phyloP scores from a whole-genome alignment of 805 yeast genomes.

The Lipomyces lipofer region DNA sequence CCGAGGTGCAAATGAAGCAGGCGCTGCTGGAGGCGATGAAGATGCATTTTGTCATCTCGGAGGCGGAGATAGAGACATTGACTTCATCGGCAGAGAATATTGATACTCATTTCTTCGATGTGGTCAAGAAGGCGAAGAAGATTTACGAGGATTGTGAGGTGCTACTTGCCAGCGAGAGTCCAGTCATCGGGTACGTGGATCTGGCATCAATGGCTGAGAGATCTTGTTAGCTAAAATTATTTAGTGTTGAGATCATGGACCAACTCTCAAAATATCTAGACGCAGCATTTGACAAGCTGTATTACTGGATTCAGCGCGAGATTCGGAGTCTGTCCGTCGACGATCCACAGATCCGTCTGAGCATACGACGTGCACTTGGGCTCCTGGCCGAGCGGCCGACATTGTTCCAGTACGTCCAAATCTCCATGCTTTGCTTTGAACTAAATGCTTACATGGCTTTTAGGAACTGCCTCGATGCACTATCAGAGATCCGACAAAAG shows the following conservation, averaged over 20 bases:
- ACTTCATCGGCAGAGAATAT: constrained; percentile 38
- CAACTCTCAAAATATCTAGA: constrained; percentile 56
- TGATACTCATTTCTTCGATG: constrained; percentile 57
- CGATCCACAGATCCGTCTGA: constrained; percentile 29
- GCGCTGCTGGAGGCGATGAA: constrained; percentile 43
- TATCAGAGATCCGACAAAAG: constrained; percentile 71
- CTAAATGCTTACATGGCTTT: too few relatives aligned
- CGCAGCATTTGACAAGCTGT: constrained; percentile 56
- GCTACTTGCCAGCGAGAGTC: constrained; percentile 65
- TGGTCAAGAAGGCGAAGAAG: constrained; percentile 59
- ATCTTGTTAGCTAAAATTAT: neutral
- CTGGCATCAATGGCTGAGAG: constrained; percentile 19
- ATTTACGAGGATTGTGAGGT: constrained; percentile 70
- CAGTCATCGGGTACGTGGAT: constrained; percentile 33
- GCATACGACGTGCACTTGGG: constrained; percentile 32
- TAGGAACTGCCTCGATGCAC: constrained; percentile 58
- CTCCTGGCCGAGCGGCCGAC: constrained; percentile 42
- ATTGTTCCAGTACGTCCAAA: constrained; percentile 54
- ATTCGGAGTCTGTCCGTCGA: constrained; percentile 29
- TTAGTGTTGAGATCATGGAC: constrained; percentile 53
- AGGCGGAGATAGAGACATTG: constrained; percentile 67
- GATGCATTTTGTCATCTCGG: constrained; percentile 64
- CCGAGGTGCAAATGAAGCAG: constrained; percentile 31
- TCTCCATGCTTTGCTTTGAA: too few relatives aligned
- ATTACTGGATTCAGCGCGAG: constrained; percentile 43